Percentiles rank a stretch among this genome's conserved stretches.
Evolutionary conservation across 768 basidiomycete species (phyloP).

Genomic region (Antrodiella citrinella): DNA sequence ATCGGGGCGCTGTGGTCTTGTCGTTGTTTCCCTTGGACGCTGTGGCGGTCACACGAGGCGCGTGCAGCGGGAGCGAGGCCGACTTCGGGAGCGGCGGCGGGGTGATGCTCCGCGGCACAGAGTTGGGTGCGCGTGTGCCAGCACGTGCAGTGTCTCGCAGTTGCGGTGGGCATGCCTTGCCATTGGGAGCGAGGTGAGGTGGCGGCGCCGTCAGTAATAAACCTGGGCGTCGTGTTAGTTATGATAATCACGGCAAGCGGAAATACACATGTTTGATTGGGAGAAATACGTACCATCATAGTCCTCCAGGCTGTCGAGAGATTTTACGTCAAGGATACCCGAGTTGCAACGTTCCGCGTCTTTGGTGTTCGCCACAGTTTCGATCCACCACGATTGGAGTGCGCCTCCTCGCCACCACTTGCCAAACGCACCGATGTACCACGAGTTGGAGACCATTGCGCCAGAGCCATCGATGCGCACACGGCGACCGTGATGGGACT

Average conservation of each 20-base stretch:
- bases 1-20: neutral
- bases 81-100: slow-evolving; percentile 83
- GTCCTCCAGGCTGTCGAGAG: slow-evolving; percentile 60
- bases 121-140: slow-evolving; percentile 34
- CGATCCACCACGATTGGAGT: slow-evolving; percentile 75
- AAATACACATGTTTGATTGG: slow-evolving; percentile 11
- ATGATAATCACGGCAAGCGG: no score
- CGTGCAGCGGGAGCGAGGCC: slow-evolving; percentile 69
- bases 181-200: slow-evolving; percentile 10
- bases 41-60: slow-evolving; percentile 34
- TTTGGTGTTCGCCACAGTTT: slow-evolving; percentile 52
- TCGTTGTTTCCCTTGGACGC: slow-evolving; percentile 18
- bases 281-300: slow-evolving; percentile 51
- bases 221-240: no score
- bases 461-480: slow-evolving; percentile 14
- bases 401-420: slow-evolving; percentile 84
- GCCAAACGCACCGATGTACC: slow-evolving; percentile 89
- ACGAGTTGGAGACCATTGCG: slow-evolving; percentile 62
- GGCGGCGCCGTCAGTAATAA: slow-evolving; percentile 12
- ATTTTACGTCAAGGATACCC: slow-evolving; percentile 70
- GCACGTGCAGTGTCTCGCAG: slow-evolving; percentile 23
- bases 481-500: slow-evolving; percentile 6
- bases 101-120: slow-evolving; percentile 53
- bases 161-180: slow-evolving; percentile 45
- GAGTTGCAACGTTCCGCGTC: slow-evolving; percentile 72